phyloP scores from a whole-genome alignment of 805 yeast genomes.

The Scheffersomyces stipitis region DNA sequence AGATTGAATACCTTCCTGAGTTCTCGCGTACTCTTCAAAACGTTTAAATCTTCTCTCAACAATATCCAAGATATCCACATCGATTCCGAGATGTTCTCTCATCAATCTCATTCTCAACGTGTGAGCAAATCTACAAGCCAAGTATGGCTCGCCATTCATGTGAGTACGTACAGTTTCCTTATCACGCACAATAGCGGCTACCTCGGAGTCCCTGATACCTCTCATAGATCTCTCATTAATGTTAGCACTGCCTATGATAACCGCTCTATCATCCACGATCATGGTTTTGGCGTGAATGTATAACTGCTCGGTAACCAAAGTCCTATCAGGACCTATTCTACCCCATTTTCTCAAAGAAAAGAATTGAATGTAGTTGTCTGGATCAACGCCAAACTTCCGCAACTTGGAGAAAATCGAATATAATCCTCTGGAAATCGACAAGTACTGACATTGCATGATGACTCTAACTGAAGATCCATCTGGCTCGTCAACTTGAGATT shows the following conservation, averaged over 20 bases:
- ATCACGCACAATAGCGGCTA: slow-evolving; percentile 87
- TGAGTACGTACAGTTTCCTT: slow-evolving; percentile 63
- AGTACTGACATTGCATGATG: slow-evolving; percentile 94
- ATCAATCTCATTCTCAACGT: slow-evolving; percentile 84
- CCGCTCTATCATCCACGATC: slow-evolving; percentile 90
- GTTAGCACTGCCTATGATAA: slow-evolving; percentile 96
- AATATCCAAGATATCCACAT: slow-evolving; percentile 79
- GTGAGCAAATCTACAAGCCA: slow-evolving; percentile 87
- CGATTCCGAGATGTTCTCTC: slow-evolving; percentile 96
- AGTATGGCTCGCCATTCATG: slow-evolving; percentile 81
- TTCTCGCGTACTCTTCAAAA: slow-evolving; percentile 46
- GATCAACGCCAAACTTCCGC: slow-evolving; percentile 75
- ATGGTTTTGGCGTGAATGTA: slow-evolving; percentile 91
- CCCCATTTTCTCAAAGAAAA: slow-evolving; percentile 96
- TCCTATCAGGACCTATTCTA: slow-evolving; percentile 71
- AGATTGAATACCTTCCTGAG: slow-evolving; percentile 42
- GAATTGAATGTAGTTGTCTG: slow-evolving; percentile 89
- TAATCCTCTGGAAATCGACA: slow-evolving; percentile 88
- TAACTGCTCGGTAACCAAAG: slow-evolving; percentile 82
- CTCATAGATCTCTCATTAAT: slow-evolving; percentile 95
- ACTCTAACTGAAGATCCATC: slow-evolving; percentile 95
- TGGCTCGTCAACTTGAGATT: slow-evolving; percentile 85
- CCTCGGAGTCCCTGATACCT: slow-evolving; percentile 92
- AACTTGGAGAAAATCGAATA: slow-evolving; percentile 84
- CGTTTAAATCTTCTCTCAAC: slow-evolving; percentile 69